Base-by-base conservation (phyloP, 2,329 filamentous ascomycete species). In the Mariannaea elegans region DNA sequence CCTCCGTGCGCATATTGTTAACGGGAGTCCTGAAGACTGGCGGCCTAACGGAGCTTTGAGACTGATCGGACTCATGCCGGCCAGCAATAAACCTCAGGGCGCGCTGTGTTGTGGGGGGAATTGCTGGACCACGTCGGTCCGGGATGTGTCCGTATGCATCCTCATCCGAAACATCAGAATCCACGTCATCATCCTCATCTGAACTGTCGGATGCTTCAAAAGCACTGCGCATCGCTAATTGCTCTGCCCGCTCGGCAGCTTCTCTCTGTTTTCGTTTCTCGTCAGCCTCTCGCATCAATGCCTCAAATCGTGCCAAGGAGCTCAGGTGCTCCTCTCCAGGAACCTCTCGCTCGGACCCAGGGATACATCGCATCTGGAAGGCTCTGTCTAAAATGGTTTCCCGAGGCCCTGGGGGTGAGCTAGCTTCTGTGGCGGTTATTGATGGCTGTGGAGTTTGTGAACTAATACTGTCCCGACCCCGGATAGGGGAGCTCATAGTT, bases 301-400 rank as follows among this genome's bases (percentile, higher is more conserved):
- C 87, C 52, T 90, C 87, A 53, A 90, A 90, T 19, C 86, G 81
- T 9, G 87, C 87, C 29, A 90, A 78, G 1, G 87, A 90, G 64
- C 83, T 89, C 14, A 89, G 76, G 59, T 88, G 87, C 65, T 88
- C 86, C 61, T 88, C 85, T 4, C 86, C 86, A 0, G 82, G 81
- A 2, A 80, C 65, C 48, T 83, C 78, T 7, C 76, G 75, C 10
- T 87, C 85, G 2, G 84, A 84, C 6, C 87, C 87, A 14, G 87
- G 87, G 31, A 90, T 88, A 57, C 79, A 86, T 8, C 84, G 80
- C 75, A 90, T 75, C 65, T 88, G 85, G 66, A 90, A 90, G 0
- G 87, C 87, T 36, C 87, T 77, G 70, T 90, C 87, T n/a, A 90
- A 73, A 50, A 90, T 90, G 0, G 87, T 89, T 73, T 90, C 87